Conservation (phyloP, 345 rosid genomes). For the Citrus glauca region DNA sequence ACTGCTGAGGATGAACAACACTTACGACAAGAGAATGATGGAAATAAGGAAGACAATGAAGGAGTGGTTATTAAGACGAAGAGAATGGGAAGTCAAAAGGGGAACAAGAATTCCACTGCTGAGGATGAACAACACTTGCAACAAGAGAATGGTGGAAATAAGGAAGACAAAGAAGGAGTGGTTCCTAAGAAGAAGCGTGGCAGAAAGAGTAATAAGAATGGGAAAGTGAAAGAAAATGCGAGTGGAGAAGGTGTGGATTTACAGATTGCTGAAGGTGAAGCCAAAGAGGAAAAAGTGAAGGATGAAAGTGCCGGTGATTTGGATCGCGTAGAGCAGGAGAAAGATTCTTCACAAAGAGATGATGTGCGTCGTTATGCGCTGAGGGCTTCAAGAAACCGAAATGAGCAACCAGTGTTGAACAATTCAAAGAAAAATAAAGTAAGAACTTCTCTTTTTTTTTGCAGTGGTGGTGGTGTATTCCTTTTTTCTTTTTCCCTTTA, state of each 20-base stretch:
- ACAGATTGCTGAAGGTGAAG: not conserved
- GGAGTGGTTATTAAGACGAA: not conserved
- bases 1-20: not conserved
- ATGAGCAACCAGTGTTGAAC: not conserved
- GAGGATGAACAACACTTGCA: not conserved
- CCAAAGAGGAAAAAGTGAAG: not conserved
- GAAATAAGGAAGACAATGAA: not conserved
- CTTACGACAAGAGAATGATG: not conserved
- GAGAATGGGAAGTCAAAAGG: not conserved
- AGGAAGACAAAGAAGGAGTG: not conserved
- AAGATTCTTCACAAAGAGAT: not conserved
- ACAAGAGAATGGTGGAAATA: not conserved
- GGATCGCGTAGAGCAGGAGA: not conserved
- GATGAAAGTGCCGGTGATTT: not conserved
- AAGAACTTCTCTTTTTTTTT: not conserved
- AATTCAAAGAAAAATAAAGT: not conserved
- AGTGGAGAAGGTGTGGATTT: not conserved
- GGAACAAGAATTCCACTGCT: not conserved
- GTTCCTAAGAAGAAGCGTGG: not conserved
- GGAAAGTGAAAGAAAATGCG: not conserved
- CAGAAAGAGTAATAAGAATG: not conserved
- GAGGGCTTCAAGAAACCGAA: not conserved
- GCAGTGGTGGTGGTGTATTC: not conserved
- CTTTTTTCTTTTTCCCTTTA: not conserved
- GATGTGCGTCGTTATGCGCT: not conserved